A percentile compares a stretch with the other conserved stretches of the same genome.
phyloP scores from a whole-genome alignment of 2,329 filamentous ascomycete genomes.

The Monosporascus sp. region DNA sequence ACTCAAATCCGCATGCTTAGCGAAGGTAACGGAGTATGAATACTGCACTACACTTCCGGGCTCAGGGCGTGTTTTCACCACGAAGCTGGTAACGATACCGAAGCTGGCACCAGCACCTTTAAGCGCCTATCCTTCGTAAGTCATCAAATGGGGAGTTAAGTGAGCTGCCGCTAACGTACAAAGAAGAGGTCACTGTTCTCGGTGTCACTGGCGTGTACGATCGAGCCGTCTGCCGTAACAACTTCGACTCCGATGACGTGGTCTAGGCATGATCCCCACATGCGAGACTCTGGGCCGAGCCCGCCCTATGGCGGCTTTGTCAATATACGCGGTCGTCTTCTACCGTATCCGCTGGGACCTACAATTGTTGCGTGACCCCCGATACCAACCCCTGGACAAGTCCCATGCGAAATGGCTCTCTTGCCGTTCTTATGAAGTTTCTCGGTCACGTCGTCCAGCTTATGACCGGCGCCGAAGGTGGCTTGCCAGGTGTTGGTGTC shows the following conservation, averaged over 20 bases:
- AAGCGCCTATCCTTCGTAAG: slow-evolving; percentile 33
- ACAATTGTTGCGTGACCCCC: slow-evolving; percentile 55
- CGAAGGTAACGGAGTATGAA: slow-evolving; percentile 48
- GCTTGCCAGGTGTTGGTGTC: slow-evolving; percentile 47
- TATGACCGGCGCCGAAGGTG: slow-evolving; percentile 48
- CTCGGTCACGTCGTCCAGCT: slow-evolving; percentile 46
- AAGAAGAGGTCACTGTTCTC: slow-evolving; percentile 51
- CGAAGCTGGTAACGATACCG: slow-evolving; percentile 53
- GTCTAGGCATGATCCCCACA: slow-evolving; percentile 54
- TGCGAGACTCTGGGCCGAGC: slow-evolving; percentile 51
- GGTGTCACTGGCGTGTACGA: slow-evolving; percentile 40
- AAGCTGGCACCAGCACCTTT: slow-evolving; percentile 53
- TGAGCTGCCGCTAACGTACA: slow-evolving; percentile 22
- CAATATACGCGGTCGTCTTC: slow-evolving; percentile 5
- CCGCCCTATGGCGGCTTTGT: slow-evolving; percentile 38
- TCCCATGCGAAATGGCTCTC: slow-evolving; percentile 55
- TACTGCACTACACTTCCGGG: slow-evolving; percentile 54
- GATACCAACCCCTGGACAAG: slow-evolving; percentile 54
- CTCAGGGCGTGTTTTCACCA: slow-evolving; percentile 49
- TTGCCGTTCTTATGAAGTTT: slow-evolving; percentile 45
- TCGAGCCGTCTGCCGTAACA: slow-evolving; percentile 50
- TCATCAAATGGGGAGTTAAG: neutral
- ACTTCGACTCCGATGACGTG: slow-evolving; percentile 51
- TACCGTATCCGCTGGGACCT: slow-evolving; percentile 12
- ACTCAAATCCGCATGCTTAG: slow-evolving; percentile 41